Evolutionary conservation across 306 rosid species (phyloP), one percentile per base, ranked within the genome.

Genomic region (Vigna hirtella): DNA sequence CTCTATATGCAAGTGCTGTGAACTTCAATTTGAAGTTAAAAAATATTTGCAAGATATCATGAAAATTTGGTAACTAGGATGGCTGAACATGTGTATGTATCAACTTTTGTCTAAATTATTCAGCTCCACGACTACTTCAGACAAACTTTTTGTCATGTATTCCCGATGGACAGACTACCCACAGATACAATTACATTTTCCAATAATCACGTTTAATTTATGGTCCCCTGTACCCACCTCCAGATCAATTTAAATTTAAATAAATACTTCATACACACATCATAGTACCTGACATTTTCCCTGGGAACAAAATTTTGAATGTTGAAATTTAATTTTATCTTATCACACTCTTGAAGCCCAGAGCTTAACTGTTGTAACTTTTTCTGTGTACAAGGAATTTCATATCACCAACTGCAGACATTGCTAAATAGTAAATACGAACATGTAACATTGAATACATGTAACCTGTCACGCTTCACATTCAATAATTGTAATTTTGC

Each of bases 401-500:
- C 13, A 42, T 72, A 70, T 85, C 70, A 86, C 64, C 61, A 70
- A 71, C 80, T 20, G 75, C 68, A 67, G 55, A 70, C 72, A 71
- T 28, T 40, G 51, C 48, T 55, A 55, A 73, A 74, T 77, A 57
- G 67, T 20, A 81, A 82, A 76, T 77, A 57, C 70, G 17, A 81
- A 82, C 73, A 61, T 24, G 65, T 40, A 65, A 40, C 38, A 66
- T 70, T 38, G 66, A 49, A 72, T 89, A 92, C 99, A 97, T 45
- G 91, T 67, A 88, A 87, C 67, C 72, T 86, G 63, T 85, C 83
- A 43, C 50, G 94, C 90, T 89, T 90, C 82, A 84, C 56, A 53
- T 74, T 66, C 94, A 84, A 57, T 85, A 95, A 77, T 73, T 86
- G 93, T 77, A 88, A 71, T 80, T 87, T 93, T 49, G 96, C 94